Evolutionary conservation across 2,329 filamentous ascomycete species (phyloP).

Genomic region (Rutstroemia sp.): DNA sequence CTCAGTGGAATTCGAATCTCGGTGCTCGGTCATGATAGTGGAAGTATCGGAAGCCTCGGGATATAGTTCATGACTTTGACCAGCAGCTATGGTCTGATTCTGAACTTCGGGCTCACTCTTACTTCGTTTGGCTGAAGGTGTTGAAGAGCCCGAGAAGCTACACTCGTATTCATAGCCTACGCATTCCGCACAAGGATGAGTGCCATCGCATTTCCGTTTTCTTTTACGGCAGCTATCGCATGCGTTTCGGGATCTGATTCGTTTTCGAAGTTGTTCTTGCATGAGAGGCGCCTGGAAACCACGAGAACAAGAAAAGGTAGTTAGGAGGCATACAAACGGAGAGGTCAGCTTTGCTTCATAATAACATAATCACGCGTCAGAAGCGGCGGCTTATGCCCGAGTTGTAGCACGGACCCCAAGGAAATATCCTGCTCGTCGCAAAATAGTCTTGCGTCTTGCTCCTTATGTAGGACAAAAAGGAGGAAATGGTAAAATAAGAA

Average conservation of each 20-base stretch:
- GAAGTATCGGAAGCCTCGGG: background rate
- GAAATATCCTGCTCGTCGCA: background rate
- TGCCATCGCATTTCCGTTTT: constrained; percentile 22
- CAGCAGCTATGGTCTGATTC: background rate
- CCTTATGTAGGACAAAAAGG: no score
- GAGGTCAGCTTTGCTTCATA: no score
- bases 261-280: constrained; percentile 1
- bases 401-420: background rate
- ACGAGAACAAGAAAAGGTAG: background rate
- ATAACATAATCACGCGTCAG: no score
- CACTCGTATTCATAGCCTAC: constrained; percentile 20
- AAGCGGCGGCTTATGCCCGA: background rate
- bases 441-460: background rate
- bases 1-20: background rate
- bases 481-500: background rate
- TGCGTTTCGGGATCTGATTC: constrained; percentile 14
- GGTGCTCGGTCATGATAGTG: background rate
- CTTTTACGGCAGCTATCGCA: constrained; percentile 22
- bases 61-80: background rate
- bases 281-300: background rate
- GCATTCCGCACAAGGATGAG: constrained; percentile 18
- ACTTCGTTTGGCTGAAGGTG: background rate
- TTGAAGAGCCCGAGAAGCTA: constrained; percentile 6
- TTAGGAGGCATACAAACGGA: background rate
- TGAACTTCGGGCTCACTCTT: background rate